A percentile compares a stretch with the other conserved stretches of the same genome.
Conservation (phyloP, 345 rosid species). For the Firmiana major region DNA sequence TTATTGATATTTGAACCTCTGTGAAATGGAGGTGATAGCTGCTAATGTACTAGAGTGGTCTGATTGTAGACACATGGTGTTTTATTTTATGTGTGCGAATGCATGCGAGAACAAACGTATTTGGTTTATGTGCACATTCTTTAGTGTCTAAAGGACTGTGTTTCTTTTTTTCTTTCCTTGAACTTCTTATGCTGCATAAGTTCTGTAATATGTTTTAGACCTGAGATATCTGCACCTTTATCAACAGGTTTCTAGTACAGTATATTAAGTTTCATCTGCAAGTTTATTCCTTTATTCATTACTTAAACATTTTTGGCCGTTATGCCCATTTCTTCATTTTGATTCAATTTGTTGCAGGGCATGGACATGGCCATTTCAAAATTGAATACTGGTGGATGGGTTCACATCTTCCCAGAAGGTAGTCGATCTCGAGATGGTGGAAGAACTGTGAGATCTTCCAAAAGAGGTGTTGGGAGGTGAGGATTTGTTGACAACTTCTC, state of each 20-base stretch:
- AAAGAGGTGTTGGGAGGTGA: constrained; percentile 97
- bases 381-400: constrained; percentile 90
- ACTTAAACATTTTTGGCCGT: neutral
- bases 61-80: neutral
- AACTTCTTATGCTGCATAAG: neutral
- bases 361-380: constrained; percentile 96
- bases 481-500: constrained; percentile 9
- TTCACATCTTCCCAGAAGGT: constrained; percentile 98
- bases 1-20: neutral
- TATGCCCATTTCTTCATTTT: neutral
- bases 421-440: constrained; percentile 96
- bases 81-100: neutral
- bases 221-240: neutral
- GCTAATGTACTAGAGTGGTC: neutral
- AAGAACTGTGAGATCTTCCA: constrained; percentile 69
- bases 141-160: neutral
- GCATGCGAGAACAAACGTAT: neutral
- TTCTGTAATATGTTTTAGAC: neutral
- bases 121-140: constrained; percentile 1
- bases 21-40: neutral
- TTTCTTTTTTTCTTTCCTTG: neutral
- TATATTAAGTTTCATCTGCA: neutral
- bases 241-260: no score
- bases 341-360: constrained; percentile 46
- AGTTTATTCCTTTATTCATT: neutral